phyloP scores from a whole-genome alignment of 2,329 filamentous ascomycete species.

The Colletotrichum musae region DNA sequence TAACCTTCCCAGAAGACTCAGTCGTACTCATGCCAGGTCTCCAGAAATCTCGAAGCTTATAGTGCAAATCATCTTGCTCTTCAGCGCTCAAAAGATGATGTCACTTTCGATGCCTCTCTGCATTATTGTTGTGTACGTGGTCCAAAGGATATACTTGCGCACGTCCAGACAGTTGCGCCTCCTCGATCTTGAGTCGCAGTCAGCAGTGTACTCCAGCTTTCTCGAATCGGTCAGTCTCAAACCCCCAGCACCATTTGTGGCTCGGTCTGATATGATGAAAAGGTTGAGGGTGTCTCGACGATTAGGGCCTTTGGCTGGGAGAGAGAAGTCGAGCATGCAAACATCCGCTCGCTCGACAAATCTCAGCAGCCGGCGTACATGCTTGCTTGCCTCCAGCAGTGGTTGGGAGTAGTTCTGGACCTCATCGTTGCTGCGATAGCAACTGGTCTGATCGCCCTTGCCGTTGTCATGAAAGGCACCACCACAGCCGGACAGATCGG shows the following conservation, averaged over 20 bases:
- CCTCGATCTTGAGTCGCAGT: slow-evolving; percentile 59
- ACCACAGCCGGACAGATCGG: slow-evolving; percentile 34
- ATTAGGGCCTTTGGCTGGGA: slow-evolving; percentile 71
- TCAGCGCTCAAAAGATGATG: slow-evolving; percentile 40
- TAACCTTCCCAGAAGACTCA: not conserved
- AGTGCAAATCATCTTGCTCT: slow-evolving; percentile 3
- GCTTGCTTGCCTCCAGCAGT: slow-evolving; percentile 69
- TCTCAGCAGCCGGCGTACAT: slow-evolving; percentile 72
- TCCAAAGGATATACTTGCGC: slow-evolving; percentile 56
- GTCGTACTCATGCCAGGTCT: not conserved
- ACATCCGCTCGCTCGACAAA: slow-evolving; percentile 62
- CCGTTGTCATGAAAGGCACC: slow-evolving; percentile 48
- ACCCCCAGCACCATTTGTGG: too few relatives aligned
- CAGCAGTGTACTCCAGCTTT: slow-evolving; percentile 57
- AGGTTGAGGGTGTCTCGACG: slow-evolving; percentile 60
- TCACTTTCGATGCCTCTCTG: slow-evolving; percentile 47
- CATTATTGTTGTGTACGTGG: slow-evolving; percentile 45
- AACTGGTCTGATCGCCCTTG: slow-evolving; percentile 60
- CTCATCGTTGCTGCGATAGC: slow-evolving; percentile 63
- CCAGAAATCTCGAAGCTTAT: slow-evolving; percentile 31
- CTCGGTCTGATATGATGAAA: not conserved
- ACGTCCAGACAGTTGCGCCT: slow-evolving; percentile 60
- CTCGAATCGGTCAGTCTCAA: slow-evolving; percentile 55
- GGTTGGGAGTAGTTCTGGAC: slow-evolving; percentile 67
- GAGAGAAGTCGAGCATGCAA: slow-evolving; percentile 57